Conservation (phyloP, 2,329 filamentous ascomycete species). For the Colletotrichum camelliae region DNA sequence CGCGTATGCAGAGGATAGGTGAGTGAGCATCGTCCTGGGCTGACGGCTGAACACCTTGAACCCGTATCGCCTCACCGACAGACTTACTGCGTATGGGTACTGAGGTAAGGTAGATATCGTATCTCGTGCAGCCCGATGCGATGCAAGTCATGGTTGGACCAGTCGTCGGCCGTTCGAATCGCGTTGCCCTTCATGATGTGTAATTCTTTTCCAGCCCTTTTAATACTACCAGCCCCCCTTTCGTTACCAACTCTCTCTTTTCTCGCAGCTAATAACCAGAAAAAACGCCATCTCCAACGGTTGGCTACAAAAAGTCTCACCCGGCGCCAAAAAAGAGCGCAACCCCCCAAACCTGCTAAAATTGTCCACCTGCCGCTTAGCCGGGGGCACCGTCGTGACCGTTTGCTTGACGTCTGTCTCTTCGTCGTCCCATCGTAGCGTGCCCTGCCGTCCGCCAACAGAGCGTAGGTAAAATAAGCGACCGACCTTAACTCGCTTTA, state of each 20-base stretch:
- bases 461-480: background rate
- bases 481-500: background rate
- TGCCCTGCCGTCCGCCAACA: background rate
- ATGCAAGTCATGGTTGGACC: background rate
- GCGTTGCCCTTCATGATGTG: background rate
- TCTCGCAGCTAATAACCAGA: background rate
- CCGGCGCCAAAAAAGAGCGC: background rate
- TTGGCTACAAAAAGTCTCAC: background rate
- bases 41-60: background rate
- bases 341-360: background rate
- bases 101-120: background rate
- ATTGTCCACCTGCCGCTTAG: conserved; percentile 5
- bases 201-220: background rate
- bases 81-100: background rate
- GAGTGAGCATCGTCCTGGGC: background rate
- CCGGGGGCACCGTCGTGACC: background rate
- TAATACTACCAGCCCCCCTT: background rate
- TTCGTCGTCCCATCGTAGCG: background rate
- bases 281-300: background rate
- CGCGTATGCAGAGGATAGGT: background rate
- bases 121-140: background rate
- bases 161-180: background rate
- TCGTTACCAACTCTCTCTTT: background rate
- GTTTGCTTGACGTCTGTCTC: conserved; percentile 10
- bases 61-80: background rate